Evolutionary conservation across 1,139 yeast species (phyloP), one percentile per base, ranked within the genome.

Genomic region (Zygoascus meyerae): DNA sequence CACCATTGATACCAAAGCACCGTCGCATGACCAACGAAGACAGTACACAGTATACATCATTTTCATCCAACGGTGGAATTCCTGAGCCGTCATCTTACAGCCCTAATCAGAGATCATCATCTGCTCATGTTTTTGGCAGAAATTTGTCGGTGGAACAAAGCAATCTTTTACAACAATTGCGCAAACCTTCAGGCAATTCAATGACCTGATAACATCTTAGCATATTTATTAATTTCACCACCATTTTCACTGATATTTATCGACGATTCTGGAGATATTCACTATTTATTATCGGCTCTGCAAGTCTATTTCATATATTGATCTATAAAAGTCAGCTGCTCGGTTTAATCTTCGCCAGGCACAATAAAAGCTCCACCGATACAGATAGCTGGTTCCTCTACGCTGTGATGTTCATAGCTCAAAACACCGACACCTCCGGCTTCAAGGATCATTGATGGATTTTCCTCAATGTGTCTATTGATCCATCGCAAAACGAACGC

Each of bases 341-440:
- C 29, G 10, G 11, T 30, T 42, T 37, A 11, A 36, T 42, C 16
- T 31, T 52, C 51, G 8, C 46, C 79, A 6, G 92, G 90, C 11
- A 83, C 81, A 9, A 73, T 72, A 57, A 86, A 87, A 0, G 95
- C 92, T 47, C 69, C 68, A 3, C 72, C 86, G 49, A 90, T 73
- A 47, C 74, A 78, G 50, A 90, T 66, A 0, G 97, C 95, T 2
- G 97, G 97, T 66, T 90, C 97, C 35, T 82, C 75, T 50, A 86
- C 74, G 62, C 76, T 81, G 62, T 83, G 80, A 63, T 90, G 97
- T 59, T 86, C 95, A 65, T 90, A 90, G 57, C 94, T 81, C 62
- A 90, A 72, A 2, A 87, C 95, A 48, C 97, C 96, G 31, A 87
- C 87, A 42, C 96, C 97, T 55, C 97, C 97, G 28, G 97, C 95